These are phyloP conservation scores for Pseudogymnoascus sp. DNA, from an alignment of 2,329 filamentous ascomycete species.

Conservation along the genomic window DNA sequence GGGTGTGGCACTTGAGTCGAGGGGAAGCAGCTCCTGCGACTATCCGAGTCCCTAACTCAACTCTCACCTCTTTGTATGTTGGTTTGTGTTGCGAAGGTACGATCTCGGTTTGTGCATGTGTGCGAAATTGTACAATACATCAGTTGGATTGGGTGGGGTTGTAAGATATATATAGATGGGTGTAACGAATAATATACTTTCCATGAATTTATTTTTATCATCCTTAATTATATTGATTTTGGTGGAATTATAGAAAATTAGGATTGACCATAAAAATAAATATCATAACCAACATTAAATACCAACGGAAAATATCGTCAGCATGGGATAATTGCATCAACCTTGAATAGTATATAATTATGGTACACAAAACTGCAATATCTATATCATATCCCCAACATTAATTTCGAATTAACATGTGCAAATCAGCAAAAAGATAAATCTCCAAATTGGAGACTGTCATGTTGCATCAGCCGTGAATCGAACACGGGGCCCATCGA, in stretches of 20 bases:
- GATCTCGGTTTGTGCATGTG: background rate
- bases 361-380: background rate
- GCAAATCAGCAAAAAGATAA: background rate
- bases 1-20: conserved; percentile 5
- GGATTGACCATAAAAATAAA: background rate
- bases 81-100: background rate
- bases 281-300: background rate
- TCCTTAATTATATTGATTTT: background rate
- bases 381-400: too few relatives aligned
- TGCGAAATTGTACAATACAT: conserved; percentile 4
- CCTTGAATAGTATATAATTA: background rate
- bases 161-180: conserved; percentile 5
- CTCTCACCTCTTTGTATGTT: background rate
- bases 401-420: too few relatives aligned
- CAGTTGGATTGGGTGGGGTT: background rate
- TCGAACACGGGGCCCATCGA: conserved; percentile 29
- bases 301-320: background rate
- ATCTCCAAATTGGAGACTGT: background rate
- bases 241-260: too few relatives aligned
- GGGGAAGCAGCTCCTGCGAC: background rate
- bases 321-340: too few relatives aligned
- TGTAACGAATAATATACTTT: conserved; percentile 7
- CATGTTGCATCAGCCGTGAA: too few relatives aligned
- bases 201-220: background rate
- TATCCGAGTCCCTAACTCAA: background rate